phyloP scores from a whole-genome alignment of 2,329 filamentous ascomycete genomes.

The Trichoderma koningiopsis region DNA sequence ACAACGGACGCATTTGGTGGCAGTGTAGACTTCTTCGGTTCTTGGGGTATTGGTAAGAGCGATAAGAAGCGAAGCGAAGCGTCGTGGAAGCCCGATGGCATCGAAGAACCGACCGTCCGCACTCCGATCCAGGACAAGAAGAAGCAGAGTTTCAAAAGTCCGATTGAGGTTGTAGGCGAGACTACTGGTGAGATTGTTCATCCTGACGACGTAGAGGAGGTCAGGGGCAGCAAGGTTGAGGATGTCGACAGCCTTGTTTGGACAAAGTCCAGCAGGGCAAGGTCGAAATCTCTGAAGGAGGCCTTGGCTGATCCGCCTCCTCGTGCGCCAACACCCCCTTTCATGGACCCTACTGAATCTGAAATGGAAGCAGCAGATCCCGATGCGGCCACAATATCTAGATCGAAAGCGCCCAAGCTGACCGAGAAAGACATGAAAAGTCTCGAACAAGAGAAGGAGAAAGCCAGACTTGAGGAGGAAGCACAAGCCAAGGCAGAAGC shows the following conservation, averaged over 20 bases:
- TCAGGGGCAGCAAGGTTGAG: constrained; percentile 48
- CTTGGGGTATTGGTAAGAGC: constrained; percentile 59
- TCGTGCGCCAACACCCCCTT: constrained; percentile 52
- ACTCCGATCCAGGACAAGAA: constrained; percentile 50
- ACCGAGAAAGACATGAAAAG: constrained; percentile 55
- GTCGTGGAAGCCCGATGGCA: constrained; percentile 44
- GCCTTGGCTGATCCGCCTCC: constrained; percentile 48
- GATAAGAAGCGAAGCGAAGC: constrained; percentile 44
- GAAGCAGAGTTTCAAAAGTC: constrained; percentile 50
- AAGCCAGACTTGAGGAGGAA: constrained; percentile 32
- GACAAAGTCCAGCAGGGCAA: constrained; percentile 47
- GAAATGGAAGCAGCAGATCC: constrained; percentile 39
- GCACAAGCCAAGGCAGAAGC: constrained; percentile 4
- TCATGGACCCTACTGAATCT: constrained; percentile 49
- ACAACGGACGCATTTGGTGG: constrained; percentile 37
- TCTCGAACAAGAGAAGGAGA: constrained; percentile 50
- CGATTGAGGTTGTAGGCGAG: constrained; percentile 50
- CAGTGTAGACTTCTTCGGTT: constrained; percentile 57
- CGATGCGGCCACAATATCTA: constrained; percentile 43
- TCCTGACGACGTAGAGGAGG: constrained; percentile 49
- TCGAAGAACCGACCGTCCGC: constrained; percentile 49
- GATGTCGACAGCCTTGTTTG: constrained; percentile 47
- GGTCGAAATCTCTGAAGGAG: constrained; percentile 45
- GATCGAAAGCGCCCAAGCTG: constrained; percentile 49
- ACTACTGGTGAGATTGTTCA: constrained; percentile 50